These are phyloP conservation scores for Saccharomycopsis crataegensis DNA, from an alignment of 1,139 yeast species.

Conservation along the genomic window DNA sequence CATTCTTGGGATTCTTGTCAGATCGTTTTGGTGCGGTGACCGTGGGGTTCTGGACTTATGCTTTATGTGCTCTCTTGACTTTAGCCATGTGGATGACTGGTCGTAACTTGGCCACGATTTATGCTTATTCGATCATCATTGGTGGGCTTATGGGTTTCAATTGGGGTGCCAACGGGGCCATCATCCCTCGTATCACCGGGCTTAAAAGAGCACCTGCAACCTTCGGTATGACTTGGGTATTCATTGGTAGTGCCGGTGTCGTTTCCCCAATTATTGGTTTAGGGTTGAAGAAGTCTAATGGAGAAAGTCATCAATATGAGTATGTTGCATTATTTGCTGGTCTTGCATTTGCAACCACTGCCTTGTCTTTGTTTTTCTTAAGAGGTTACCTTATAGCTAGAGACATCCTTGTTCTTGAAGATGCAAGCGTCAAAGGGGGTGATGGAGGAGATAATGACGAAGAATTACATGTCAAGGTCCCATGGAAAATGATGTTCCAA, in stretches of 20 bases:
- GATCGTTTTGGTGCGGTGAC: slow-evolving; percentile 53
- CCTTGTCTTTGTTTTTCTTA: slow-evolving; percentile 26
- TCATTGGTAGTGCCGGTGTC: slow-evolving; percentile 40
- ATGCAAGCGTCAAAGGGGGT: no score
- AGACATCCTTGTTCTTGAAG: slow-evolving; percentile 13
- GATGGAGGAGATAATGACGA: neutral
- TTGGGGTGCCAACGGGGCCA: slow-evolving; percentile 33
- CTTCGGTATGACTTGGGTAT: slow-evolving; percentile 42
- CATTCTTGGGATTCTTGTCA: slow-evolving; percentile 45
- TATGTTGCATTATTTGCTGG: slow-evolving; percentile 49
- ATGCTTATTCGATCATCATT: slow-evolving; percentile 38
- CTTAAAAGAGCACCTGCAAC: slow-evolving; percentile 41
- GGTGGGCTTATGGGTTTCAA: slow-evolving; percentile 48
- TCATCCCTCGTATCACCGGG: slow-evolving; percentile 39
- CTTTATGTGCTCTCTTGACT: slow-evolving; percentile 28
- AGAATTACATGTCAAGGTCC: neutral
- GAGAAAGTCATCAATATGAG: slow-evolving; percentile 32
- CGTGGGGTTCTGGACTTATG: slow-evolving; percentile 31
- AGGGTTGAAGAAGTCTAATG: slow-evolving; percentile 27
- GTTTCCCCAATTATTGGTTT: slow-evolving; percentile 43
- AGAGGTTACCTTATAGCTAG: slow-evolving; percentile 27
- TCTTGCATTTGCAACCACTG: slow-evolving; percentile 29
- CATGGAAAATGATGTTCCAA: no score
- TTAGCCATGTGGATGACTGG: slow-evolving; percentile 62
- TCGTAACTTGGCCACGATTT: slow-evolving; percentile 43